phyloP scores from a whole-genome alignment of 352 stramenopile species.

The Blastocystis sp. region DNA sequence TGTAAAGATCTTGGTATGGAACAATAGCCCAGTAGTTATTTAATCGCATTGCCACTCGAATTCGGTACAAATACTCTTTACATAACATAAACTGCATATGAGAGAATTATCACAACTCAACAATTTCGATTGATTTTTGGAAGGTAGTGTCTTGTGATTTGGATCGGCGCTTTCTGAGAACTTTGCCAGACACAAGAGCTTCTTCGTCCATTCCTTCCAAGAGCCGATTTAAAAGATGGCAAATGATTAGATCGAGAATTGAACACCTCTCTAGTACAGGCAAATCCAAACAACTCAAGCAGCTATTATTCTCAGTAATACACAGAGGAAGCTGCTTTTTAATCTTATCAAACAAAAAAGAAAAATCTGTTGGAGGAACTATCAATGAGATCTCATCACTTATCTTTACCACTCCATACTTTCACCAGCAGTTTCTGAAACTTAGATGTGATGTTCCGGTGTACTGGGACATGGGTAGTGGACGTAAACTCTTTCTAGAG shows the following conservation, averaged over 20 bases:
- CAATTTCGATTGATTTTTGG: neutral
- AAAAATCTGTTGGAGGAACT: neutral
- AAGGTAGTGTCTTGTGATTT: too few species aligned
- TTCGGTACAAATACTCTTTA: conserved; percentile 38
- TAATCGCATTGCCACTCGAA: conserved; percentile 4
- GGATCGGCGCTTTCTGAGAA: too few species aligned
- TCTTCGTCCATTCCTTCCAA: neutral
- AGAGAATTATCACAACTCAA: too few species aligned
- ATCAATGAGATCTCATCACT: neutral
- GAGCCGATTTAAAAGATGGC: neutral
- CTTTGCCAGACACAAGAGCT: too few species aligned
- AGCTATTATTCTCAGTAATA: neutral
- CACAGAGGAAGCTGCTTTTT: neutral
- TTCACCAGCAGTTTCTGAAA: neutral
- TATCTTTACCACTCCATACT: neutral
- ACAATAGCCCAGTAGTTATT: conserved; percentile 40
- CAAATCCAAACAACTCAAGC: neutral
- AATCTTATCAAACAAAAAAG: neutral
- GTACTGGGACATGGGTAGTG: neutral
- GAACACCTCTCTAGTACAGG: neutral
- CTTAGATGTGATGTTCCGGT: neutral
- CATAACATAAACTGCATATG: neutral
- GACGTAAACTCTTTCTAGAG: neutral
- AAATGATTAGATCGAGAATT: conserved; percentile 11
- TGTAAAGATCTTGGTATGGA: conserved; percentile 37